Evolutionary conservation across 495 filamentous ascomycete genomes (phyloP).

Genomic region (Delitschia confertaspora): DNA sequence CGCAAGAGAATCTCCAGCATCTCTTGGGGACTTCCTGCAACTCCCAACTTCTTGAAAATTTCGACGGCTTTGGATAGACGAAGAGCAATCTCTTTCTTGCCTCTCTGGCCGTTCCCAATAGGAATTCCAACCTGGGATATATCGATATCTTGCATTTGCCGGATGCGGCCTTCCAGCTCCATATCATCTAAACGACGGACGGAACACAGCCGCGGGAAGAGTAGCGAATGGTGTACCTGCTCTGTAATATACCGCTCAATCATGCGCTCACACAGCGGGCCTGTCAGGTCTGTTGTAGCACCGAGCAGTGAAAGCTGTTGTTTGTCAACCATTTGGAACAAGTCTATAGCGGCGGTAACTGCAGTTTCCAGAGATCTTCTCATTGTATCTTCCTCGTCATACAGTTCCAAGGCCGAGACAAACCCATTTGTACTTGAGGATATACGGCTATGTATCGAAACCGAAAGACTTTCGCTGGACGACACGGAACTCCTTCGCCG

Average conservation of each 20-base stretch:
- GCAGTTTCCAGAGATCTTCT: conserved; percentile 78
- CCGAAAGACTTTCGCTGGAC: conserved; percentile 25
- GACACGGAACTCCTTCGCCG: conserved; percentile 25
- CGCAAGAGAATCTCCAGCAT: conserved; percentile 83
- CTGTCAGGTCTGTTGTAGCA: conserved; percentile 87
- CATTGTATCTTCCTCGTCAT: conserved; percentile 83
- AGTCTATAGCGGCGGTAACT: conserved; percentile 85
- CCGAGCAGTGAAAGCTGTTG: conserved; percentile 87
- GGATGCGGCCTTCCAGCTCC: conserved; percentile 83
- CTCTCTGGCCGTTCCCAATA: conserved; percentile 60
- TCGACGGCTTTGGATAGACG: conserved; percentile 72
- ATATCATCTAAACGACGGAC: conserved; percentile 73
- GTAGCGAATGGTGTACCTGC: conserved; percentile 77
- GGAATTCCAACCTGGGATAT: conserved; percentile 87
- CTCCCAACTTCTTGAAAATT: conserved; percentile 78
- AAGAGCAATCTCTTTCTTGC: conserved; percentile 62
- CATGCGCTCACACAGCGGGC: conserved; percentile 79
- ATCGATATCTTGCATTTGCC: conserved; percentile 88
- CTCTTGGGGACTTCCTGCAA: conserved; percentile 80
- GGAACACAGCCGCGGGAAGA: conserved; percentile 73
- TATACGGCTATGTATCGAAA: conserved; percentile 27
- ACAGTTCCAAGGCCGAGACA: conserved; percentile 40
- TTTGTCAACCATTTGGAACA: conserved; percentile 93
- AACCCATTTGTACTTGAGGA: conserved; percentile 23
- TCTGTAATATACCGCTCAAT: conserved; percentile 94